phyloP scores from a whole-genome alignment of 768 basidiomycete species.

The Lactarius indigo region DNA sequence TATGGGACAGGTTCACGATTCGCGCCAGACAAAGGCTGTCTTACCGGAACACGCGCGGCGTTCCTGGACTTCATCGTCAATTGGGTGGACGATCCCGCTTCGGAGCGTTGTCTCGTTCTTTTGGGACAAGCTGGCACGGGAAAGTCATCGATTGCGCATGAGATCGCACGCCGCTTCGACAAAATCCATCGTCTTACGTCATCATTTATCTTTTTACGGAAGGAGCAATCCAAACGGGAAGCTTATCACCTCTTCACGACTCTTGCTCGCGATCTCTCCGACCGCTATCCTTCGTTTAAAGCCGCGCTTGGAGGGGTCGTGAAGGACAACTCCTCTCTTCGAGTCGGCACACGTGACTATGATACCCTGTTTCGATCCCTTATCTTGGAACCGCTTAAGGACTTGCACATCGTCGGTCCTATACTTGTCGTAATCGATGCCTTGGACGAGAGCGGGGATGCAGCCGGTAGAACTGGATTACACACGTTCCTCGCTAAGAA shows the following conservation, averaged over 20 bases:
- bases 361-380: not conserved
- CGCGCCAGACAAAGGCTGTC: not conserved
- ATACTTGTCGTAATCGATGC: not conserved
- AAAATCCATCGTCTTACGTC: not conserved
- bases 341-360: not conserved
- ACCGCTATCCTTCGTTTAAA: not conserved
- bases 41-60: not conserved
- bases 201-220: not conserved
- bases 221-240: not conserved
- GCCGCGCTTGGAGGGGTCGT: not conserved
- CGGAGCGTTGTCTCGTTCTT: not conserved
- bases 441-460: not conserved
- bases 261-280: not conserved
- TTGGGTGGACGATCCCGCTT: not conserved
- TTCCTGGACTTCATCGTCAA: not conserved
- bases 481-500: not conserved
- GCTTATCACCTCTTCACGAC: not conserved
- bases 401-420: not conserved
- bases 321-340: not conserved
- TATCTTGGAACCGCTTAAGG: not conserved
- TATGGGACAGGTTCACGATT: not conserved
- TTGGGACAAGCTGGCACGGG: not conserved
- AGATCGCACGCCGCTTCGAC: no score
- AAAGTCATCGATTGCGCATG: not conserved
- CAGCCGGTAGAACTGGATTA: not conserved